Evolutionary conservation across 2,329 filamentous ascomycete species (phyloP), one percentile per base, ranked within the genome.

Genomic region (Polytolypa hystricis): DNA sequence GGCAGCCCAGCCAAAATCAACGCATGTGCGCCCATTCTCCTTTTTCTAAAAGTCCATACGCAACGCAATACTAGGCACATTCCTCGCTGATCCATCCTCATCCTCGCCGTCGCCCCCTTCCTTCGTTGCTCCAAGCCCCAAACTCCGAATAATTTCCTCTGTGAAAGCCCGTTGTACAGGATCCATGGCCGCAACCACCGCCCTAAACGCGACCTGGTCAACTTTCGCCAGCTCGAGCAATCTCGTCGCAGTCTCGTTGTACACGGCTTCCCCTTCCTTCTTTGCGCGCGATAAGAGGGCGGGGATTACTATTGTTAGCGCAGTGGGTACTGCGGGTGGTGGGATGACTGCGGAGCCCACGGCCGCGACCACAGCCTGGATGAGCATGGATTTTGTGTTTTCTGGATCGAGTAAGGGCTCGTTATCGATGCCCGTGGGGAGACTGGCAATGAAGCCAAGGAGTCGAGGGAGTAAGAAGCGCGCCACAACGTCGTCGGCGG

Each of bases 1-100:
- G n/a, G n/a, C n/a, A n/a, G n/a, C n/a, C n/a, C n/a, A n/a, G n/a
- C n/a, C n/a, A n/a, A n/a, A n/a, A n/a, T n/a, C n/a, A n/a, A n/a
- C n/a, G n/a, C n/a, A n/a, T n/a, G n/a, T n/a, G n/a, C n/a, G n/a
- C n/a, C n/a, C n/a, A n/a, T n/a, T n/a, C n/a, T n/a, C n/a, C n/a
- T n/a, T n/a, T n/a, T n/a, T n/a, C 79, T 45, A 84, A 70, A 98
- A 96, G 58, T 94, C 72, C 83, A 96, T 93, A 71, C 93, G 91
- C 54, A 98, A 61, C 37, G 85, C 85, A 69, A 98, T 98, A 44
- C 69, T 91, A 9, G 91, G 91, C 58, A 69, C 66, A 29, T 59
- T 65, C 33, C 65, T 64, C 32, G 65, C 62, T 33, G 75, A 76
- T 18, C 65, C 71, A 40, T 67, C 63, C 40, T 63, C 67, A 34